A percentile compares a stretch with the other conserved stretches of the same genome.
These are phyloP conservation scores for Thermothelomyces thermophilus DNA, from an alignment of 2,329 filamentous ascomycete species.

Conservation along the genomic window DNA sequence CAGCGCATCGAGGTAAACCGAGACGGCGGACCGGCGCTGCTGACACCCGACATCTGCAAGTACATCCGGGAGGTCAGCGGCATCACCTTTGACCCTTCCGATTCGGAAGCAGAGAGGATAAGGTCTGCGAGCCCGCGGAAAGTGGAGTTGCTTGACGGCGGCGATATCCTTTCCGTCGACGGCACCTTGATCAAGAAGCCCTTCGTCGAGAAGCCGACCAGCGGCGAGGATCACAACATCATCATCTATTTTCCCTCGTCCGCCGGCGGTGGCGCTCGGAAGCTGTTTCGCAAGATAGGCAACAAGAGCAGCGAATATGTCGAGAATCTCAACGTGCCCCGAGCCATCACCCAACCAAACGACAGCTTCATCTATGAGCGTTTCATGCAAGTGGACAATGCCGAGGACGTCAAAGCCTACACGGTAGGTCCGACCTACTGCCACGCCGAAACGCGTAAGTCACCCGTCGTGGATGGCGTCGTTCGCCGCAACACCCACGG, in stretches of 20 bases:
- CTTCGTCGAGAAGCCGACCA: slow-evolving; percentile 98
- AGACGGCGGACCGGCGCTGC: slow-evolving; percentile 77
- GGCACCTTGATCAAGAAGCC: slow-evolving; percentile 77
- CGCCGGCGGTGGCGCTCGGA: slow-evolving; percentile 79
- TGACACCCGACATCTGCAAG: slow-evolving; percentile 72
- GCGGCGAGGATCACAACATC: slow-evolving; percentile 97
- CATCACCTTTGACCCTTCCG: slow-evolving; percentile 63
- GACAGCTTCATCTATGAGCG: slow-evolving; percentile 95
- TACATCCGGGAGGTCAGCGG: slow-evolving; percentile 77
- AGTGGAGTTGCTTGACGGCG: slow-evolving; percentile 83
- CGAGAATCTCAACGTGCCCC: slow-evolving; percentile 64
- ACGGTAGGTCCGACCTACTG: slow-evolving; percentile 91
- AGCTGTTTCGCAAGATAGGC: slow-evolving; percentile 92
- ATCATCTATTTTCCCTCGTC: slow-evolving; percentile 93
- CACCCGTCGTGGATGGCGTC: slow-evolving; percentile 91
- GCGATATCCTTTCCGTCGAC: slow-evolving; percentile 82
- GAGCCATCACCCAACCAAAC: slow-evolving; percentile 71
- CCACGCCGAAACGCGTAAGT: slow-evolving; percentile 95
- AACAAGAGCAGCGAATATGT: slow-evolving; percentile 98
- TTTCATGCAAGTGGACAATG: slow-evolving; percentile 93
- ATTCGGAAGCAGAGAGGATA: slow-evolving; percentile 56
- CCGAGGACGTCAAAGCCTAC: slow-evolving; percentile 97
- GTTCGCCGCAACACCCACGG: slow-evolving; percentile 95
- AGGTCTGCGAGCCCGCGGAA: slow-evolving; percentile 48
- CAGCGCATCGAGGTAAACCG: slow-evolving; percentile 84